Conservation (phyloP, 176 grass and related monocot genomes). For the Aegilops longissima region DNA sequence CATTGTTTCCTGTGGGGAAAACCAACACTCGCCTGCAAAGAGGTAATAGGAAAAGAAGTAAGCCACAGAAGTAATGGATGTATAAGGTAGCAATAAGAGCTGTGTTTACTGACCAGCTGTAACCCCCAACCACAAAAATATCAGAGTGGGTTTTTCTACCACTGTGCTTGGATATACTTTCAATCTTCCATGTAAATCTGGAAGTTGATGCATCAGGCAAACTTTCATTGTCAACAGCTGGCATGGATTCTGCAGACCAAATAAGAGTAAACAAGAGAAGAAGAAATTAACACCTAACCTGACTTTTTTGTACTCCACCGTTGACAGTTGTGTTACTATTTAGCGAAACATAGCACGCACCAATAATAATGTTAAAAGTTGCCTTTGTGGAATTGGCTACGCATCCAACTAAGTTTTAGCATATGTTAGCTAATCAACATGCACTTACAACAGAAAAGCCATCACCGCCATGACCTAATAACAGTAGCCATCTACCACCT, state of each 20-base stretch:
- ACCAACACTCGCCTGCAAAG: conserved; percentile 59
- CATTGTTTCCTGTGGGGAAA: conserved; percentile 68
- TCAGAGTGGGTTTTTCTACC: conserved; percentile 55
- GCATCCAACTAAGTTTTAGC: not conserved
- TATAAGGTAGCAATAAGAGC: not conserved
- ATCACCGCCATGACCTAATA: not conserved
- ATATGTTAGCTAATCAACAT: not conserved
- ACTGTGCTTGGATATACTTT: conserved; percentile 35
- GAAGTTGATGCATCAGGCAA: conserved; percentile 52
- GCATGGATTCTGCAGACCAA: conserved; percentile 35
- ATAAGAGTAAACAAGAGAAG: conserved; percentile 13
- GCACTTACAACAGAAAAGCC: not conserved
- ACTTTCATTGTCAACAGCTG: conserved; percentile 37
- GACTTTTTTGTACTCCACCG: not conserved
- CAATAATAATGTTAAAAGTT: not conserved
- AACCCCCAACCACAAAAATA: conserved; percentile 51
- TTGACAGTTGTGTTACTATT: not conserved
- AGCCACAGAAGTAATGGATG: not conserved
- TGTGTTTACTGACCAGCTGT: conserved; percentile 54
- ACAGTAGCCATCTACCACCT: not conserved
- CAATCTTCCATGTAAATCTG: conserved; percentile 67
- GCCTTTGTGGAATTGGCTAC: not conserved
- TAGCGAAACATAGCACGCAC: not conserved
- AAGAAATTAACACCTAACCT: not conserved
- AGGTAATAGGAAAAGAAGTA: conserved; percentile 27